These are phyloP conservation scores for Sordaria brevicollis DNA, from an alignment of 495 filamentous ascomycete genomes.

Conservation along the genomic window DNA sequence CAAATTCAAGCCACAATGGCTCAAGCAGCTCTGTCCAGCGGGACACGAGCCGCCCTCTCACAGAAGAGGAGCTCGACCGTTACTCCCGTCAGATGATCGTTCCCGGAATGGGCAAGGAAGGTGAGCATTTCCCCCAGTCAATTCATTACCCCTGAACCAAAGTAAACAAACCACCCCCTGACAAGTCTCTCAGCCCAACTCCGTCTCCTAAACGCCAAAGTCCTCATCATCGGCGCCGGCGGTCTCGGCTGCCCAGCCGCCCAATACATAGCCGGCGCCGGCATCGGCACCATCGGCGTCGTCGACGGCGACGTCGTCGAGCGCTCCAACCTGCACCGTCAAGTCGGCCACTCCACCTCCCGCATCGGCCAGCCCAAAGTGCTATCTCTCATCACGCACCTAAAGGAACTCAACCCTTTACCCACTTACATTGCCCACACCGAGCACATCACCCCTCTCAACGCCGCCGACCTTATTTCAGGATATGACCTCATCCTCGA, in stretches of 20 bases:
- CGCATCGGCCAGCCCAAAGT: conserved; percentile 75
- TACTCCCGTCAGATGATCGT: conserved; percentile 94
- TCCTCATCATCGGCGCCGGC: conserved; percentile 85
- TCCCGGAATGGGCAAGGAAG: conserved; percentile 69
- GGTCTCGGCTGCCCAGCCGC: conserved; percentile 89
- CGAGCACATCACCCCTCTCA: conserved; percentile 51
- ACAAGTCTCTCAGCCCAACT: conserved; percentile 54
- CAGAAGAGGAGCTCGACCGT: conserved; percentile 32
- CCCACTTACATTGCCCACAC: conserved; percentile 51
- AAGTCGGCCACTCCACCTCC: conserved; percentile 65
- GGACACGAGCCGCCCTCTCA: conserved; percentile 4
- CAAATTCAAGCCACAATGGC: neutral
- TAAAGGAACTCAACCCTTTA: conserved; percentile 58
- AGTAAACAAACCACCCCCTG: neutral
- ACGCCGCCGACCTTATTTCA: conserved; percentile 51
- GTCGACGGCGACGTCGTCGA: conserved; percentile 86
- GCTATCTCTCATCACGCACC: conserved; percentile 59
- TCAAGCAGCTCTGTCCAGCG: neutral
- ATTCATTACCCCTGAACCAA: neutral
- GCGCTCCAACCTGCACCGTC: conserved; percentile 83
- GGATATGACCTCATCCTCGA: conserved; percentile 80
- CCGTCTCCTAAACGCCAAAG: conserved; percentile 53
- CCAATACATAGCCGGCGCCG: conserved; percentile 79
- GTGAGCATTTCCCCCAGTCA: conserved; percentile 23
- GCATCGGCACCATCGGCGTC: conserved; percentile 72